A percentile compares a stretch with the other conserved stretches of the same genome.
These are phyloP conservation scores for Pseudogymnoascus sp. DNA, from an alignment of 2,329 filamentous ascomycete species.

Conservation along the genomic window DNA sequence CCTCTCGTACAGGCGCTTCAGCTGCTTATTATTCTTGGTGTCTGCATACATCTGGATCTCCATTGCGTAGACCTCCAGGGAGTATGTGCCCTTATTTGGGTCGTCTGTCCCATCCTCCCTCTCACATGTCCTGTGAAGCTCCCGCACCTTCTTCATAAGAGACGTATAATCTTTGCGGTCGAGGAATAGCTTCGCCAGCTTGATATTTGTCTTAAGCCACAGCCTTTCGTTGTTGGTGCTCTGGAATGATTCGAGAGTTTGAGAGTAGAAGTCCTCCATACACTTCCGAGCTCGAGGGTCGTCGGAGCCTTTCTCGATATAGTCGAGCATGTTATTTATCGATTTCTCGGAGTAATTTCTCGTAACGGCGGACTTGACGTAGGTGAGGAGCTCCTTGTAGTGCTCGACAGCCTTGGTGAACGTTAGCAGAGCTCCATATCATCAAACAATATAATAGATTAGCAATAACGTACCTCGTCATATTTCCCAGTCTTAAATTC, in stretches of 20 bases:
- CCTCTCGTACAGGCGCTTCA: slow-evolving; percentile 86
- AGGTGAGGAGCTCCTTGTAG: slow-evolving; percentile 90
- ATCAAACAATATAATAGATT: not conserved
- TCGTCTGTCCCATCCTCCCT: slow-evolving; percentile 80
- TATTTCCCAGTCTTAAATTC: slow-evolving; percentile 91
- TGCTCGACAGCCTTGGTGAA: slow-evolving; percentile 69
- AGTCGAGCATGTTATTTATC: slow-evolving; percentile 98
- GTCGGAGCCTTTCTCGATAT: slow-evolving; percentile 77
- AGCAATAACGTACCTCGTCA: slow-evolving; percentile 51
- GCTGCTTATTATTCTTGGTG: slow-evolving; percentile 92
- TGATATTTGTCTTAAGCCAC: slow-evolving; percentile 98
- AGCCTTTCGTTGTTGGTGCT: slow-evolving; percentile 94
- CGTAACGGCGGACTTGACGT: slow-evolving; percentile 93
- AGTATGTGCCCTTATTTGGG: slow-evolving; percentile 91
- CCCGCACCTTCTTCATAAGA: slow-evolving; percentile 73
- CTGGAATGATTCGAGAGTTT: slow-evolving; percentile 90
- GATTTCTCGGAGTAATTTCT: slow-evolving; percentile 98
- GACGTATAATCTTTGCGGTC: slow-evolving; percentile 82
- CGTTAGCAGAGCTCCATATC: not conserved
- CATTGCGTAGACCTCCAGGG: slow-evolving; percentile 88
- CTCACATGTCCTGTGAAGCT: slow-evolving; percentile 85
- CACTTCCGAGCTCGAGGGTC: slow-evolving; percentile 65
- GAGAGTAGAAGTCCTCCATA: slow-evolving; percentile 92
- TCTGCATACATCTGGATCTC: slow-evolving; percentile 99
- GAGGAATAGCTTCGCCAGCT: slow-evolving; percentile 82